These are phyloP conservation scores for Chlamydomonas incerta DNA, from an alignment of 139 green algal genomes.

Conservation along the genomic window DNA sequence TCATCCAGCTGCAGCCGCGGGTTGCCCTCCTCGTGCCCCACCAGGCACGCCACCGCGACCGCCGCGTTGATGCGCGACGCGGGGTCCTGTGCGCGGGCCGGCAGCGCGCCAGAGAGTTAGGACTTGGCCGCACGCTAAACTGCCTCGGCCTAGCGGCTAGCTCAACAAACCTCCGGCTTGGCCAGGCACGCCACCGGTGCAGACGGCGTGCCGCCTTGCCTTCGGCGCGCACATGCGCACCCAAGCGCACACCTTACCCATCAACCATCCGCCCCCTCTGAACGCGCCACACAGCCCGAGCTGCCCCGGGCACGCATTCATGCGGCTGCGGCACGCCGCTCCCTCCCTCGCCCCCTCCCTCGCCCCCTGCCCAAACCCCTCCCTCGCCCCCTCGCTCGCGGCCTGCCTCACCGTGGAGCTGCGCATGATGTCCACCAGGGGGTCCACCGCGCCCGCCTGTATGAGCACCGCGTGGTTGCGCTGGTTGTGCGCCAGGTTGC, in stretches of 20 bases:
- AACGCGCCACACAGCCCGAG: too few species aligned
- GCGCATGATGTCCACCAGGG: conserved; percentile 58
- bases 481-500: conserved; percentile 61
- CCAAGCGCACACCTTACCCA: too few species aligned
- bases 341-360: background rate
- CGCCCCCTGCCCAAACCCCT: background rate
- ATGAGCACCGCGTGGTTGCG: conserved; percentile 52
- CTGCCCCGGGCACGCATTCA: too few species aligned
- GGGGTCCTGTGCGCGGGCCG: conserved; percentile 51
- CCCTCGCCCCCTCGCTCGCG: background rate
- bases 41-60: conserved; percentile 60
- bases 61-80: conserved; percentile 65
- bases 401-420: conserved; percentile 4
- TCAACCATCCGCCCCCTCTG: too few species aligned
- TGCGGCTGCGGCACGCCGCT: too few species aligned
- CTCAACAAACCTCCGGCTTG: too few species aligned
- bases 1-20: conserved; percentile 52
- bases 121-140: too few species aligned
- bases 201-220: too few species aligned
- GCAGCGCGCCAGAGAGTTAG: too few species aligned
- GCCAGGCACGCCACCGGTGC: too few species aligned
- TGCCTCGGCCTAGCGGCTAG: too few species aligned
- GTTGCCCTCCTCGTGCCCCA: conserved; percentile 62
- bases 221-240: too few species aligned
- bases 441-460: conserved; percentile 56